Evolutionary conservation across 305 asterid genomes (phyloP), one percentile per base, ranked within the genome.

Genomic region (Striga hermonthica): DNA sequence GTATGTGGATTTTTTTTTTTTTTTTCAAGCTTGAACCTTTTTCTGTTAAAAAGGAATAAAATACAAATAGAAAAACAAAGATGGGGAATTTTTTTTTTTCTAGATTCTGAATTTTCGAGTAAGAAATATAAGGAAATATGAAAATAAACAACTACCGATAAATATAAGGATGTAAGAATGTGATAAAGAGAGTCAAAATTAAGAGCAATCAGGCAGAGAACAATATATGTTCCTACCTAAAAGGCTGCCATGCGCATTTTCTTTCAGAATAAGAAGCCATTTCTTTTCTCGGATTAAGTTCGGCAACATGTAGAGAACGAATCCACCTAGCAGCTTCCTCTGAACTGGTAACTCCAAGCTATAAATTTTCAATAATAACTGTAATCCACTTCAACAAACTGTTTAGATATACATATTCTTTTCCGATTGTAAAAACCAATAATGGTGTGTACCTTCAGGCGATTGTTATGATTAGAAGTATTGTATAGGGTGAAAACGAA

Each of bases 281-380:
- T 65, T 74, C 78, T 44, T 66, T 82, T 57, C 65, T 82, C 0
- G 91, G 91, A 22, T 80, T 80, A 53, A 87, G 72, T 38, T 91
- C 95, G 60, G 82, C 82, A 9, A 82, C 79, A 52, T 85, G 85
- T 69, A 89, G 78, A 62, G 86, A 78, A 11, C 65, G 82, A 56
- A 85, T 87, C 97, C 97, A 89, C 49, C 71, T 66, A 38, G 90
- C 95, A 7, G 95, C 94, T 70, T 87, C 95, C 76, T 89, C 97
- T 6, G 97, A 87, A 74, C 95, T 89, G 50, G 66, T 78, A 12
- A 84, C 86, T 57, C 94, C 97, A 7, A 89, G 74, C 97, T 89
- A 60, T 36, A 68, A 66, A 62, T 50, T 60, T 57, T 22, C 72
- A 76, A 45, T 38, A 31, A 55, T 57, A 52, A 22, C 28, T 53